Base-by-base conservation (phyloP, 139 green algal species). In the Micractinium sp. region DNA sequence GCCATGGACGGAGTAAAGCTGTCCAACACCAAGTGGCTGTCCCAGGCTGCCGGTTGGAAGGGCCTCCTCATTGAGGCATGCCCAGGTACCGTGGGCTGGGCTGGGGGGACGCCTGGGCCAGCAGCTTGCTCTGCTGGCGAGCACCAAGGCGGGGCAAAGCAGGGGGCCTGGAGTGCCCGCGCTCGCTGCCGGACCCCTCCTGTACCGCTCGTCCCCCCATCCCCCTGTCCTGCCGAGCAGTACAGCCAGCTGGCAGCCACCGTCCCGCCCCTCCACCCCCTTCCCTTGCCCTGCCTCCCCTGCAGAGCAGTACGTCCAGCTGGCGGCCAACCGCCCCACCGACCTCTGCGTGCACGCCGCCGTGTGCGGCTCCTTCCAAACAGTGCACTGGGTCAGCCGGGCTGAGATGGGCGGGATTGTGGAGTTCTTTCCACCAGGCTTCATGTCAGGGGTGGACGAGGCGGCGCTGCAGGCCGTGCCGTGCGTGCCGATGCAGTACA, bases 21-120 rank as follows among this genome's bases (percentile, higher is more conserved):
- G 35, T 86, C 81, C 14, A 86, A 86, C 81, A 86, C 81, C 5
- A 18, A 20, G 27, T 86, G 81, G 81, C 56, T 86, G 53, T 22
- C 39, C 47, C 36, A 86, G 56, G 53, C 53, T 13, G 81, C 81
- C 5, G 38, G 56, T 1, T 86, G 81, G 81, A 71, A 47, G 56
- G 81, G 81, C 18, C 27, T 86, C 18, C n/a, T 86, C 18, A 86
- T 86, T 31, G 81, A 86, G n/a, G 35, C 81, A 2, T 75, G 53
- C 19, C 53, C 81, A 75, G 53, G 81, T 86, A n/a, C 29, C 53
- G 15, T 41, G 29, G 15, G n/a, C n/a, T n/a, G n/a, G n/a, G n/a
- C n/a, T n/a, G n/a, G n/a, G n/a, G n/a, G n/a, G n/a, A n/a, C n/a
- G n/a, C n/a, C n/a, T n/a, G n/a, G n/a, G n/a, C n/a, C n/a, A n/a